Conservation (phyloP, 352 stramenopile species). For the Elongisporangium anandrum region DNA sequence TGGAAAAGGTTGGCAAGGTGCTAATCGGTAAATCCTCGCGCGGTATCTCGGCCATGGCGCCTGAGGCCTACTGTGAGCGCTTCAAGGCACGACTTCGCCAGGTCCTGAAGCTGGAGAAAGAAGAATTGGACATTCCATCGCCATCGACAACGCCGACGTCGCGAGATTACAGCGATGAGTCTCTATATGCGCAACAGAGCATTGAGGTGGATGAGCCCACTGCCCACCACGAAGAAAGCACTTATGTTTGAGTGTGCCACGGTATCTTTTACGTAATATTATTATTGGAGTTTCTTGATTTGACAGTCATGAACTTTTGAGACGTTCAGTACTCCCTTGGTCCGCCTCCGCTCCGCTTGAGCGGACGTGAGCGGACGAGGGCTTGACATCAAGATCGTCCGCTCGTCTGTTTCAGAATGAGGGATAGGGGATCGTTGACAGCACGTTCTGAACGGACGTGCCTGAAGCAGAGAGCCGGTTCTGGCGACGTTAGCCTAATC, state of each 20-base stretch:
- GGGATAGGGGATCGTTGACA: background rate
- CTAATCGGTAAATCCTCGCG: slow-evolving; percentile 56
- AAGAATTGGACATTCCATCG: background rate
- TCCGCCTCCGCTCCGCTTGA: background rate
- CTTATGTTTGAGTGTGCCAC: background rate
- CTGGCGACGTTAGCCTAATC: background rate
- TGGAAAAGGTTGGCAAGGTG: slow-evolving; percentile 73
- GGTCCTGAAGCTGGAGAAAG: slow-evolving; percentile 23
- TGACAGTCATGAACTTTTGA: background rate
- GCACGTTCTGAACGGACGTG: background rate
- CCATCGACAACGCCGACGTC: background rate
- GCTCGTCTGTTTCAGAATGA: background rate
- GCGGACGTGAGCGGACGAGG: background rate
- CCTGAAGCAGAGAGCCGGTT: background rate
- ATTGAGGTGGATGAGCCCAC: background rate
- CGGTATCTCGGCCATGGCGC: slow-evolving; percentile 62
- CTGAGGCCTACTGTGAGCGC: slow-evolving; percentile 57
- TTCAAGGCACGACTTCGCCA: slow-evolving; percentile 58
- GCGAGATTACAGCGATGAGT: background rate
- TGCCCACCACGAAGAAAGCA: background rate
- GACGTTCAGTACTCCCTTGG: background rate
- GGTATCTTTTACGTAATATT: background rate
- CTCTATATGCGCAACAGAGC: background rate
- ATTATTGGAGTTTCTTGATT: slow-evolving; percentile 1
- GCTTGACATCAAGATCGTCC: background rate